phyloP scores from a whole-genome alignment of 306 rosid genomes.

The Abrus precatorius region DNA sequence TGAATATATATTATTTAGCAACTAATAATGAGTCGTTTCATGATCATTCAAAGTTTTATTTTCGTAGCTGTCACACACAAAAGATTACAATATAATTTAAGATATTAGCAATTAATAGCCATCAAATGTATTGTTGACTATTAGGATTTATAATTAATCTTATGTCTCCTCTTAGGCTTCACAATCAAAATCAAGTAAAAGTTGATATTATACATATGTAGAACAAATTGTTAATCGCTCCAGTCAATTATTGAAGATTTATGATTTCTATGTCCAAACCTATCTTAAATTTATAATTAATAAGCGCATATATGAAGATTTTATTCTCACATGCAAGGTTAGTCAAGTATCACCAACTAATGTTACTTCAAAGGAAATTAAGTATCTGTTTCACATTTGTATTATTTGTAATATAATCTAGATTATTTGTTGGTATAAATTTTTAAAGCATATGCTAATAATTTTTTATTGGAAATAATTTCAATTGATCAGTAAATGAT shows the following conservation, averaged over 20 bases:
- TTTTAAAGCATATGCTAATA: too few relatives aligned
- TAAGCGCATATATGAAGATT: not conserved
- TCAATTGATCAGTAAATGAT: too few relatives aligned
- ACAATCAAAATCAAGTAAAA: conserved; percentile 46
- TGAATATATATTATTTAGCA: not conserved
- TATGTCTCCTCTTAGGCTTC: conserved; percentile 48
- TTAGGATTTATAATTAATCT: conserved; percentile 32
- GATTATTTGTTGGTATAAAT: too few relatives aligned
- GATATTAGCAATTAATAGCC: conserved; percentile 42
- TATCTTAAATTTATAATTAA: not conserved
- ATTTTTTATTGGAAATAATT: too few relatives aligned
- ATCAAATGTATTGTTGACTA: conserved; percentile 52
- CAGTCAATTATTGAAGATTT: conserved; percentile 19
- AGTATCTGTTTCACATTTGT: not conserved
- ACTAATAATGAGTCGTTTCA: conserved; percentile 39
- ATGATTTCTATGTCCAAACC: conserved; percentile 4
- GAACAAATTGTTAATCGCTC: conserved; percentile 29
- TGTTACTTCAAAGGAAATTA: not conserved
- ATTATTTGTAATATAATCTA: not conserved
- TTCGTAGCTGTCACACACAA: conserved; percentile 45
- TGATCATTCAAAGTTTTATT: conserved; percentile 30
- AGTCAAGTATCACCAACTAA: not conserved
- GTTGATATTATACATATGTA: conserved; percentile 28
- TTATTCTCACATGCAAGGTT: conserved; percentile 25
- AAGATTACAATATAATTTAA: conserved; percentile 19